Evolutionary conservation across 2,329 filamentous ascomycete genomes (phyloP).

Genomic region (Botryotinia convoluta): DNA sequence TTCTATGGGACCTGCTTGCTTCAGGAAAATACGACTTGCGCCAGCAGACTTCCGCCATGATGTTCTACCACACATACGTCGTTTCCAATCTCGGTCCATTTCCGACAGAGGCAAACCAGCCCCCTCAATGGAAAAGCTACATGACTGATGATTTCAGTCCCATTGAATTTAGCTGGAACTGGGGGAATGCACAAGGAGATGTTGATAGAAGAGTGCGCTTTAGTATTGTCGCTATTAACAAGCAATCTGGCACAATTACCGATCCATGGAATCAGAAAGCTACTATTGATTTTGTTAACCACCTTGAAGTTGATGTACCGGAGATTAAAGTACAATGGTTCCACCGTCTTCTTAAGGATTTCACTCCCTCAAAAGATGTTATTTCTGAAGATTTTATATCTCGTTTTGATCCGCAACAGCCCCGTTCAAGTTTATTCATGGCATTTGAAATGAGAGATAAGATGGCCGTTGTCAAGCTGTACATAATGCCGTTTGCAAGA

Average conservation of each 20-base stretch:
- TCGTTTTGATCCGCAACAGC: not conserved
- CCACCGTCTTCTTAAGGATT: not conserved
- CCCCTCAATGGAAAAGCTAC: not conserved
- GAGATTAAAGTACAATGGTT: not conserved
- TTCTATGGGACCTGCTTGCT: not conserved
- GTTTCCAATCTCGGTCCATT: not conserved
- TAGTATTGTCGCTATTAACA: not conserved
- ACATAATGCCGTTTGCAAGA: not conserved
- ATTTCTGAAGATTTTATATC: not conserved
- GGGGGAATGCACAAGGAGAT: not conserved
- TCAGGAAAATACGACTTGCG: not conserved
- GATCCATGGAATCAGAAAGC: not conserved
- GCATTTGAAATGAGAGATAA: slow-evolving; percentile 1
- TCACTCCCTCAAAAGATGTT: not conserved
- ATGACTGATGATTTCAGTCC: not conserved
- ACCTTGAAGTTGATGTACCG: not conserved
- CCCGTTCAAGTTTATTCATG: not conserved
- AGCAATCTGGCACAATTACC: not conserved
- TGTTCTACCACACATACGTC: not conserved
- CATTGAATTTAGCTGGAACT: not conserved
- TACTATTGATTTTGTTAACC: not conserved
- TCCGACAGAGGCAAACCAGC: not conserved
- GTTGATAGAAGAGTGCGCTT: not conserved
- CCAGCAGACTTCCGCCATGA: not conserved
- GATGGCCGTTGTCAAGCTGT: not conserved